A percentile compares a stretch with the other conserved stretches of the same genome.
Evolutionary conservation across 1,284 basidiomycete genomes (phyloP).

Genomic region (Marasmius tenuissimus): DNA sequence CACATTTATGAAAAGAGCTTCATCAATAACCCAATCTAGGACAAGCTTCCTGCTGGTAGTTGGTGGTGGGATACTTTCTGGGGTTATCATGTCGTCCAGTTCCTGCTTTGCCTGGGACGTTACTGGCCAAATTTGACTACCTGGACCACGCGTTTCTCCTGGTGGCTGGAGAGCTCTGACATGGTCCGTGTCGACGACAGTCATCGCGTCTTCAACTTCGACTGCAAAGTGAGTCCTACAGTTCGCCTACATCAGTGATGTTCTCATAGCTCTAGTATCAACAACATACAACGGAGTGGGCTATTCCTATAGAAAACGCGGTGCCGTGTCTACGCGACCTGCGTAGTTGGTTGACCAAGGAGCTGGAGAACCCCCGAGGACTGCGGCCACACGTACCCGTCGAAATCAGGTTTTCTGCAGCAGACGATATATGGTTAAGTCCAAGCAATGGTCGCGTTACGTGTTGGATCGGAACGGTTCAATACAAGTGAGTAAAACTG

Average conservation of each 20-base stretch:
- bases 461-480: constrained; percentile 95
- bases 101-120: constrained; percentile 74
- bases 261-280: constrained; percentile 57
- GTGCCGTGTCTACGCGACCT: constrained; percentile 73
- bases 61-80: constrained; percentile 73
- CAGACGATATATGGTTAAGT: constrained; percentile 93
- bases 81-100: constrained; percentile 77
- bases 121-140: constrained; percentile 56
- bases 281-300: constrained; percentile 94
- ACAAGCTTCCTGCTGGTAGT: constrained; percentile 50
- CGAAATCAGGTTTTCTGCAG: constrained; percentile 88
- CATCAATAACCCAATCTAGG: constrained; percentile 24
- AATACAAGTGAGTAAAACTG: constrained; percentile 75
- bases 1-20: background rate
- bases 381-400: constrained; percentile 90
- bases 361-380: constrained; percentile 68
- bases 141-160: constrained; percentile 54
- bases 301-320: constrained; percentile 73
- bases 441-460: constrained; percentile 81
- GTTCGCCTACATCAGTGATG: constrained; percentile 17
- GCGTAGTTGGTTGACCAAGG: constrained; percentile 71
- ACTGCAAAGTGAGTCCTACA: constrained; percentile 62
- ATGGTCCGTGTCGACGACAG: constrained; percentile 70
- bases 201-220: constrained; percentile 81
- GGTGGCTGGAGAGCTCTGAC: constrained; percentile 56